These are phyloP conservation scores for Phytophthora sojae DNA, from an alignment of 352 stramenopile species.

Conservation along the genomic window DNA sequence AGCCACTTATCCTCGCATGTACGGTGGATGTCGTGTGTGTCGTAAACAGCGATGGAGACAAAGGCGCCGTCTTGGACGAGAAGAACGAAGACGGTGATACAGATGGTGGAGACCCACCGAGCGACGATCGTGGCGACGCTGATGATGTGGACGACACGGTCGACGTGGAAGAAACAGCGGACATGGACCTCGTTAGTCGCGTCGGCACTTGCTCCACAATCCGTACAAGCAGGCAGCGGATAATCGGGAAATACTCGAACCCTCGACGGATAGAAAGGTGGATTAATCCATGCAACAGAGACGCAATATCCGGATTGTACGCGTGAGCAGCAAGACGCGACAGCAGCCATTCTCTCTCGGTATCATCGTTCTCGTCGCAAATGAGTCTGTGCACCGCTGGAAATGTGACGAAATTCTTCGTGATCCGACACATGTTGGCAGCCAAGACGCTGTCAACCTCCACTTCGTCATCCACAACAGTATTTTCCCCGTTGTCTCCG, in stretches of 20 bases:
- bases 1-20: slow-evolving; percentile 68
- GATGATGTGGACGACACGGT: slow-evolving; percentile 55
- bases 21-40: slow-evolving; percentile 42
- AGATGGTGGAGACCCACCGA: slow-evolving; percentile 29
- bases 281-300: slow-evolving; percentile 69
- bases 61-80: slow-evolving; percentile 25
- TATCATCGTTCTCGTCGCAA: slow-evolving; percentile 42
- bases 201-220: slow-evolving; percentile 56
- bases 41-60: slow-evolving; percentile 50
- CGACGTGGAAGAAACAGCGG: slow-evolving; percentile 49
- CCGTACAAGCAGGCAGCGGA: slow-evolving; percentile 61
- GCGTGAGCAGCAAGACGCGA: slow-evolving; percentile 53
- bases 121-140: slow-evolving; percentile 40
- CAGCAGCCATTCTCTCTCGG: slow-evolving; percentile 52
- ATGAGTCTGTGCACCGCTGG: slow-evolving; percentile 70
- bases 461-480: slow-evolving; percentile 29
- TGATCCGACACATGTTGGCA: slow-evolving; percentile 77
- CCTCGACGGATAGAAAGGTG: slow-evolving; percentile 64
- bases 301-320: slow-evolving; percentile 72
- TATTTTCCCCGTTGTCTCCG: slow-evolving; percentile 7
- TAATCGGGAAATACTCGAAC: slow-evolving; percentile 51
- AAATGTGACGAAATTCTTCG: slow-evolving; percentile 74
- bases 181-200: slow-evolving; percentile 36
- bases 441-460: slow-evolving; percentile 67
- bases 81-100: slow-evolving; percentile 38